Evolutionary conservation across 2,329 filamentous ascomycete species (phyloP), one percentile per base, ranked within the genome.

Genomic region (Aspergillus brasiliensis): DNA sequence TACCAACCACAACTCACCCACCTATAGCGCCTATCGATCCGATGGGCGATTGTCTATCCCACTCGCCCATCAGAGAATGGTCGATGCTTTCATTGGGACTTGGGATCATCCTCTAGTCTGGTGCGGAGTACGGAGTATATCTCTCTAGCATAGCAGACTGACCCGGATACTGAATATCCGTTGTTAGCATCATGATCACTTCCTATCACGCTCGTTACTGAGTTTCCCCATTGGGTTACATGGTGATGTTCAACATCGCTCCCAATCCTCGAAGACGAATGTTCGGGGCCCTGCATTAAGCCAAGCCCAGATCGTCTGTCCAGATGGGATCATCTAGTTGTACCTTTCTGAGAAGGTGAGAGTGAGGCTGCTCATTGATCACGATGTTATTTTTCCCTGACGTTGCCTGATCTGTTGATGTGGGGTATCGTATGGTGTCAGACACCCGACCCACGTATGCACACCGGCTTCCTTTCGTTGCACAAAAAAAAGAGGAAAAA

Each of bases 91-190:
- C 17, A 44, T 3, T 21, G 13, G 11, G 11, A 34, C 10, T 34
- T 34, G 8, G 42, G 44, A 48, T 48, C 44, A 23, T n/a, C 44
- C 44, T 15, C 19, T 23, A 28, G 23, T 17, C 44, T 28, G 23
- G 23, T 46, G 37, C 55, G 28, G 31, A 57, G 38, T 61, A 38
- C 51, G 53, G 42, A 59, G 54, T 37, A 56, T 59, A 58, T 54
- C 40, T 56, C 40, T 56, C 57, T 25, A 27, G 54, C 60, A 62
- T 19, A 60, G 55, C 60, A 59, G 28, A 31, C 11, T 31, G 28
- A 57, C 38, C 48, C 49, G 52, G 60, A 28, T 13, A 27, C 3
- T 48, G 42, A 27, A 11, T 17, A 48, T 48, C 23, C 21, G 37
- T 13, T 34, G 34, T 31, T 10, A 44, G 40, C 21, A 19, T 44